phyloP scores from a whole-genome alignment of 805 yeast species.

The Lipomyces yamanashiensis region DNA sequence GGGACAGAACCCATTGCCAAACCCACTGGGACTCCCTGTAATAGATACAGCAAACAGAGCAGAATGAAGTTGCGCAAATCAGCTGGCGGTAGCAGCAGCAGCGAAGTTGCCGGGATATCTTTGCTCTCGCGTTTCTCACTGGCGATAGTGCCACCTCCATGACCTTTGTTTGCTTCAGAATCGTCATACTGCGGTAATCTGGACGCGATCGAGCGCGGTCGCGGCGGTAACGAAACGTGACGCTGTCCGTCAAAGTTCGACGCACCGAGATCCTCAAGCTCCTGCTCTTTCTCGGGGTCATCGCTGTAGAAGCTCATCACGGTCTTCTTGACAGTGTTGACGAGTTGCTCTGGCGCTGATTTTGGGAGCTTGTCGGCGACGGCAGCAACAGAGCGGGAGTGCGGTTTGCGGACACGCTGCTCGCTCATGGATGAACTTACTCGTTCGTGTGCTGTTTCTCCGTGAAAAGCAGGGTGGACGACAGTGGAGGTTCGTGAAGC shows the following conservation, averaged over 20 bases:
- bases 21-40: slow-evolving; percentile 98
- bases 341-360: not conserved
- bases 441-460: not conserved
- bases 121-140: not conserved
- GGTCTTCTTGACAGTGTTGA: not conserved
- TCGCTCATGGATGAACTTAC: slow-evolving; percentile 2
- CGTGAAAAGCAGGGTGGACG: not conserved
- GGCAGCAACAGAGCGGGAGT: not conserved
- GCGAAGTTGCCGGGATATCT: slow-evolving; percentile 29
- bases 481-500: not conserved
- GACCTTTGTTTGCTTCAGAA: not conserved
- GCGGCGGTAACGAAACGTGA: slow-evolving; percentile 31
- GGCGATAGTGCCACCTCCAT: not conserved
- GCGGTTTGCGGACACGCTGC: slow-evolving; percentile 8
- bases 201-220: slow-evolving; percentile 15
- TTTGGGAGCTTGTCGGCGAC: not conserved
- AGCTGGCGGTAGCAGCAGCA: slow-evolving; percentile 39
- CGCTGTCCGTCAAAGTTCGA: slow-evolving; percentile 33
- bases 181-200: slow-evolving; percentile 25
- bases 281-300: slow-evolving; percentile 20
- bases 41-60: slow-evolving; percentile 72
- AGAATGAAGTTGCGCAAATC: slow-evolving; percentile 80
- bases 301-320: not conserved
- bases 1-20: slow-evolving; percentile 94
- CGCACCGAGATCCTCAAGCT: slow-evolving; percentile 34